Evolutionary conservation across 176 grass and related monocot genomes (phyloP), one percentile per base, ranked within the genome.

Genomic region (Phyllostachys edulis): DNA sequence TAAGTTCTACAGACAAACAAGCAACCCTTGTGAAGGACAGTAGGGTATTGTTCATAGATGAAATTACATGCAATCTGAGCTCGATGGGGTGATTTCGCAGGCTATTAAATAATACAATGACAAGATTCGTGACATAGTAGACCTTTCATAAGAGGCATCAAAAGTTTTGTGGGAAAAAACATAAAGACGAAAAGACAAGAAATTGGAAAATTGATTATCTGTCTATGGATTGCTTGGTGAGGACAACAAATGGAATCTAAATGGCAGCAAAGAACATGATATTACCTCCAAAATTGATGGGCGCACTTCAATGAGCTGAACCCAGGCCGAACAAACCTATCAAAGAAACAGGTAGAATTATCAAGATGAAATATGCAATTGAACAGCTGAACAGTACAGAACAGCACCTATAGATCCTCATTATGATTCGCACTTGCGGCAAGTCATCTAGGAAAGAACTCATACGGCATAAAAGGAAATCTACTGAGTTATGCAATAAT

Each of bases 311-410:
- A 92, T 81, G 15, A 98, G 89, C 86, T 98, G 96, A 80, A 98
- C 96, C 93, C 93, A 98, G 36, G 96, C 96, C 17, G 91, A 85
- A 85, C 89, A 98, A 77, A 98, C 96, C 96, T 98, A 80, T 21
- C 71, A 71, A 84, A 68, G 34, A 75, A 79, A 88, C n/a, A 32
- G 40, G 71, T 13, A 46, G 18, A 4, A 62, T 46, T 24, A 86
- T 38, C 55, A 69, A 54, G 44, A 69, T 60, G 32, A 40, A 14
- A 63, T 51, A 78, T 73, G 45, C 29, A 71, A 73, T 7, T 56
- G 49, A 85, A 49, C 11, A 70, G 34, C 40, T 12, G 5, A 84
- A 54, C 41, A 79, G 56, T 71, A 10, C 67, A 71, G 20, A 60
- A 15, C 62, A 45, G 44, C 20, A 83, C 17, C 42, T 27, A 52